Conservation (phyloP, 2,329 filamentous ascomycete genomes). For the Hypomyces perniciosus region DNA sequence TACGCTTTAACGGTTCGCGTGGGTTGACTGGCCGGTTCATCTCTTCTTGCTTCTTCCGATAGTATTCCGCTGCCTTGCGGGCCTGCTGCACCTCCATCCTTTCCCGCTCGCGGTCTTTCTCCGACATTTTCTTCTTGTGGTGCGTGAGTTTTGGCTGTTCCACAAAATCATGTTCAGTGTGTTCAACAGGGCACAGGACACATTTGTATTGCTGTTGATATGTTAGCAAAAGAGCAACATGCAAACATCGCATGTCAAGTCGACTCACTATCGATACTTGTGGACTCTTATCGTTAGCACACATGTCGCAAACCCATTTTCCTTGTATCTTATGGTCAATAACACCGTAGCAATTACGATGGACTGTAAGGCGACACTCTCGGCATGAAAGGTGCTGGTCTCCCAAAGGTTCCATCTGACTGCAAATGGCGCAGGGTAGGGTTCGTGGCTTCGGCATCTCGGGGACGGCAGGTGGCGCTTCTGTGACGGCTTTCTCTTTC, state of each 20-base stretch:
- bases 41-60: conserved; percentile 75
- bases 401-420: conserved; percentile 62
- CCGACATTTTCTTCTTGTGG: conserved; percentile 78
- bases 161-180: conserved; percentile 76
- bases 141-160: conserved; percentile 53
- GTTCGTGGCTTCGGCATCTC: conserved; percentile 72
- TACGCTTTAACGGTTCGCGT: conserved; percentile 86
- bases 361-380: conserved; percentile 86
- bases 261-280: conserved; percentile 77
- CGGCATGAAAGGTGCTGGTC: conserved; percentile 73
- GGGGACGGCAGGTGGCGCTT: conserved; percentile 54
- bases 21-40: conserved; percentile 77
- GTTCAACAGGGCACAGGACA: conserved; percentile 79
- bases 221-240: conserved; percentile 21
- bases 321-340: conserved; percentile 58
- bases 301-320: conserved; percentile 97
- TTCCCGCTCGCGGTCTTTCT: conserved; percentile 87
- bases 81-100: conserved; percentile 78
- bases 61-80: conserved; percentile 71
- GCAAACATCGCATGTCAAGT: background rate
- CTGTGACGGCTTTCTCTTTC: conserved; percentile 54
- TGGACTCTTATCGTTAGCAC: conserved; percentile 86
- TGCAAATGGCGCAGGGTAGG: conserved; percentile 82
- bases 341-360: conserved; percentile 89
- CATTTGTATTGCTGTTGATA: conserved; percentile 72